phyloP scores from a whole-genome alignment of 208 protist species.

The Histomonas meleagridis region DNA sequence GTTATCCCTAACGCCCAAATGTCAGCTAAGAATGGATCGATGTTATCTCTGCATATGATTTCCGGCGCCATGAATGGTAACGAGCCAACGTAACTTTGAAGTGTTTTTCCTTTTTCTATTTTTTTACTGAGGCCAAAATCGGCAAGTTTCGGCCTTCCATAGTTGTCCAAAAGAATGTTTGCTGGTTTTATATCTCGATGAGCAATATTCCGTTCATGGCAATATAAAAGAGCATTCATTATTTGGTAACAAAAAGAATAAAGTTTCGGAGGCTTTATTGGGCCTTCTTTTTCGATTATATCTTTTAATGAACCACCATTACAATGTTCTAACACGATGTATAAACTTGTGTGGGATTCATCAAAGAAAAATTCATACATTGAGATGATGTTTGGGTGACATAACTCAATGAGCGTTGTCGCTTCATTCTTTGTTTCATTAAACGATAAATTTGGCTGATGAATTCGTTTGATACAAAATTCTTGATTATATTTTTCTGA shows the following conservation, averaged over 20 bases:
- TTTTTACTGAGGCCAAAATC: too few species aligned
- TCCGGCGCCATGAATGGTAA: too few species aligned
- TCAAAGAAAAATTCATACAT: background rate
- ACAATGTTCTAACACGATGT: background rate
- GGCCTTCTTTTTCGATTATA: background rate
- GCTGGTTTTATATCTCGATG: background rate
- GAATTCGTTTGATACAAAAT: background rate
- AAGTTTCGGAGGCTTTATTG: background rate
- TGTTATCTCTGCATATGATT: too few species aligned
- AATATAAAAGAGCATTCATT: background rate
- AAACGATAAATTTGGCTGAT: background rate
- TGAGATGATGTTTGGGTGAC: background rate
- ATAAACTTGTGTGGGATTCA: background rate
- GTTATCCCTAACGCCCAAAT: too few species aligned
- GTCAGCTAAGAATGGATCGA: too few species aligned
- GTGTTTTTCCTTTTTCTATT: too few species aligned
- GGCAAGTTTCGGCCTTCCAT: background rate
- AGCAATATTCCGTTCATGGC: background rate
- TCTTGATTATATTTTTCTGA: background rate
- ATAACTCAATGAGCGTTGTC: background rate
- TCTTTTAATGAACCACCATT: background rate
- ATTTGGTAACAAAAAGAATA: background rate
- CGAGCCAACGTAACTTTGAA: too few species aligned
- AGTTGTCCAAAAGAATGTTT: background rate
- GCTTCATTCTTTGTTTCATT: background rate